Evolutionary conservation across 306 rosid genomes (phyloP).

Genomic region (Albizia julibrissin): DNA sequence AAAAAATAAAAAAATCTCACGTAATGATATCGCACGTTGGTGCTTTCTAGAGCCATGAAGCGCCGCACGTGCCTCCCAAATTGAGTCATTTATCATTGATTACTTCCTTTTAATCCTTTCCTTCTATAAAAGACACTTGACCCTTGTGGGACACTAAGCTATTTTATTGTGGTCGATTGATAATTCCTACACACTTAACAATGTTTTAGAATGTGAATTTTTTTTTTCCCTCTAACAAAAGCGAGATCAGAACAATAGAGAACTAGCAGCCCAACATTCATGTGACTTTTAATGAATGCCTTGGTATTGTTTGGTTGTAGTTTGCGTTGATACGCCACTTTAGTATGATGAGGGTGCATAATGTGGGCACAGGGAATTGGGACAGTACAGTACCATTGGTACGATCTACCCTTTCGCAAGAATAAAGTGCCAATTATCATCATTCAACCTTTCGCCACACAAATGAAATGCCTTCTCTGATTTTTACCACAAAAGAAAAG

Average conservation of each 20-base stretch:
- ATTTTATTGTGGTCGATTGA: not conserved
- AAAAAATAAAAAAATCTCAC: not conserved
- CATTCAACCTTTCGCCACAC: not conserved
- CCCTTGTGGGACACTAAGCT: not conserved
- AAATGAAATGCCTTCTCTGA: not conserved
- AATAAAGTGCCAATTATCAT: not conserved
- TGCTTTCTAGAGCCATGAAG: not conserved
- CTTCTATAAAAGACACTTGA: not conserved
- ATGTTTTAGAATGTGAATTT: not conserved
- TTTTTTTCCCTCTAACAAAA: not conserved
- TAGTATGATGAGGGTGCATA: not conserved
- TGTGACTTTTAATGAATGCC: not conserved
- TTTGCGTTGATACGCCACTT: not conserved
- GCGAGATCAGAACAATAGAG: not conserved
- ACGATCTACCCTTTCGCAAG: not conserved
- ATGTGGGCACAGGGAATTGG: not conserved
- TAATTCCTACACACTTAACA: not conserved
- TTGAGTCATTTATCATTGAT: constrained; percentile 4
- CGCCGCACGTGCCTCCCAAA: constrained; percentile 42
- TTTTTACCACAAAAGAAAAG: not conserved
- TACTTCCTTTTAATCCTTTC: constrained; percentile 11
- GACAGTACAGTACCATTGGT: not conserved
- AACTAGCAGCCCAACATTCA: not conserved
- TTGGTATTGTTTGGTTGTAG: not conserved
- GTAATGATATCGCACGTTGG: constrained; percentile 42